Percentiles rank a stretch among this genome's conserved stretches.
These are phyloP conservation scores for Sclerotinia glacialis DNA, from an alignment of 2,329 filamentous ascomycete genomes.

Conservation along the genomic window DNA sequence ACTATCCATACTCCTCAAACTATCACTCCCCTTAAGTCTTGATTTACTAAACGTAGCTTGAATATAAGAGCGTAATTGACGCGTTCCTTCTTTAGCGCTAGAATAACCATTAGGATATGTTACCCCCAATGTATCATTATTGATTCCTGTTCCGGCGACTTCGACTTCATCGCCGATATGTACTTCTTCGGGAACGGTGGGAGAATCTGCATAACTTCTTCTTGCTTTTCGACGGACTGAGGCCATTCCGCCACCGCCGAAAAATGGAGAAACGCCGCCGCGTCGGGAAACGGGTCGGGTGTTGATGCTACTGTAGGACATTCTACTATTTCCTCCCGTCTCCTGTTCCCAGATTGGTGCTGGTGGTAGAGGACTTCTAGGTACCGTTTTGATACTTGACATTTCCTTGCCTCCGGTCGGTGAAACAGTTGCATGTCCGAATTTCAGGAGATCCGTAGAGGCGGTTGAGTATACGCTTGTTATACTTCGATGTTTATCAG, in stretches of 20 bases:
- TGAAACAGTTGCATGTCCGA: slow-evolving; percentile 25
- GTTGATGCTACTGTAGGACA: slow-evolving; percentile 22
- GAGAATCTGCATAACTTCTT: slow-evolving; percentile 32
- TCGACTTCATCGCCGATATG: slow-evolving; percentile 22
- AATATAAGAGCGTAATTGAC: slow-evolving; percentile 34
- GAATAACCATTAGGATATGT: slow-evolving; percentile 33
- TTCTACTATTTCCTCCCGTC: slow-evolving; percentile 11
- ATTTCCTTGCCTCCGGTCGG: slow-evolving; percentile 27
- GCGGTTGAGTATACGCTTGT: slow-evolving; percentile 21
- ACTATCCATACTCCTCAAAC: slow-evolving; percentile 30
- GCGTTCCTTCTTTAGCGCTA: slow-evolving; percentile 34
- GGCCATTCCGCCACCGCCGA: slow-evolving; percentile 26
- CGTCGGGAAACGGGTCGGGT: slow-evolving; percentile 33
- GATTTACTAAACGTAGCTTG: slow-evolving; percentile 27
- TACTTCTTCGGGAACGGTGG: slow-evolving; percentile 34
- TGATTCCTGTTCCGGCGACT: slow-evolving; percentile 21
- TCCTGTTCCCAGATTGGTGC: slow-evolving; percentile 16
- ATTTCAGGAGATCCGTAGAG: slow-evolving; percentile 11
- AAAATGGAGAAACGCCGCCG: slow-evolving; percentile 36
- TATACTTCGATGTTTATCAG: slow-evolving; percentile 26
- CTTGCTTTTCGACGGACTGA: slow-evolving; percentile 27
- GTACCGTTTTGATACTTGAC: slow-evolving; percentile 17
- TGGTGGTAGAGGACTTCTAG: slow-evolving; percentile 26
- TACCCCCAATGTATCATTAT: slow-evolving; percentile 28
- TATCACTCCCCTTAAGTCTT: slow-evolving; percentile 27